Conservation (phyloP, 2,329 filamentous ascomycete species). For the Tolypocladium paradoxum region DNA sequence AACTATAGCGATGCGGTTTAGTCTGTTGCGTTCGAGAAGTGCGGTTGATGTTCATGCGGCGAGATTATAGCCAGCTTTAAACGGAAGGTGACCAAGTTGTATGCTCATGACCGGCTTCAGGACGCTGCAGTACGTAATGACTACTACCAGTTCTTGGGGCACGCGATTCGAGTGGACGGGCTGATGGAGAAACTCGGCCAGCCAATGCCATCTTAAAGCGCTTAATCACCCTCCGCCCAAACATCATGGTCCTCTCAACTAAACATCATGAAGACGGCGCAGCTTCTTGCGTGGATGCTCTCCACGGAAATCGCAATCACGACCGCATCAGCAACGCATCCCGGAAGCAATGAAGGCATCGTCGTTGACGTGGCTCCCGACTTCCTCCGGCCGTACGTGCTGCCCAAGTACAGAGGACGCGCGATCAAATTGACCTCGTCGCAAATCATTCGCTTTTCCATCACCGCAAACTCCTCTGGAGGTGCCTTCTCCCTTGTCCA, state of each 20-base stretch:
- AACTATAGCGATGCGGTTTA: no score
- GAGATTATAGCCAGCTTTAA: not conserved
- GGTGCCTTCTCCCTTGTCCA: conserved; percentile 12
- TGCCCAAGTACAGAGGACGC: conserved; percentile 11
- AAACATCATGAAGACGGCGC: not conserved
- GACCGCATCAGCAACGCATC: not conserved
- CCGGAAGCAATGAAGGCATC: conserved; percentile 3
- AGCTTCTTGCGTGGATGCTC: not conserved
- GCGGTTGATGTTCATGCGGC: no score
- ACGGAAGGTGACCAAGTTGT: not conserved
- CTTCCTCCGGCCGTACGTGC: conserved; percentile 11
- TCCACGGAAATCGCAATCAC: not conserved
- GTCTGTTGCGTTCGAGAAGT: no score
- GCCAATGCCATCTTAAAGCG: no score
- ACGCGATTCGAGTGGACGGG: not conserved
- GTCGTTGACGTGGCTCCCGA: conserved; percentile 10
- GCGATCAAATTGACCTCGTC: conserved; percentile 10
- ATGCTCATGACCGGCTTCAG: not conserved
- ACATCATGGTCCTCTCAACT: no score
- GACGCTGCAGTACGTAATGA: not conserved
- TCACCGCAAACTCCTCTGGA: conserved; percentile 11
- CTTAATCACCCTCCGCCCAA: no score
- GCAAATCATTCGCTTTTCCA: conserved; percentile 12
- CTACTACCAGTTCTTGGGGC: not conserved
- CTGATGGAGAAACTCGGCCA: not conserved